These are phyloP conservation scores for Orbilia oligospora DNA, from an alignment of 2,329 filamentous ascomycete genomes.

Conservation along the genomic window DNA sequence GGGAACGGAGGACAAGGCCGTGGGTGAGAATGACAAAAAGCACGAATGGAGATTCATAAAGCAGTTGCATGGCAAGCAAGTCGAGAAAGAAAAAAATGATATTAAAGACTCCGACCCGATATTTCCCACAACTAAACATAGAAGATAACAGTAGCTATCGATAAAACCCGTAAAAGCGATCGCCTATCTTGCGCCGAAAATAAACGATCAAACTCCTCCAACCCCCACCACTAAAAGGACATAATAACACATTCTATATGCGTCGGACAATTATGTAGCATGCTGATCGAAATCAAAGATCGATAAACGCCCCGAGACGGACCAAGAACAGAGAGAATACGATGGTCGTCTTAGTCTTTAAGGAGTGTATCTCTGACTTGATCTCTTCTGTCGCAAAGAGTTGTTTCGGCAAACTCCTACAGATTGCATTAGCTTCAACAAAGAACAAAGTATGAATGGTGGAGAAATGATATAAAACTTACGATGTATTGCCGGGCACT, in stretches of 20 bases:
- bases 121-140: background rate
- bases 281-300: slow-evolving; percentile 1
- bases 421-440: background rate
- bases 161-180: slow-evolving; percentile 6
- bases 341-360: slow-evolving; percentile 34
- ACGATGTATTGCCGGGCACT: slow-evolving; percentile 57
- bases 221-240: background rate
- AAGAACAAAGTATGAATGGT: background rate
- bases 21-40: background rate
- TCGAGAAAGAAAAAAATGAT: background rate
- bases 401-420: slow-evolving; percentile 56
- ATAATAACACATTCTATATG: slow-evolving; percentile 19
- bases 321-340: slow-evolving; percentile 5
- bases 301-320: background rate
- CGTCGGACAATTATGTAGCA: slow-evolving; percentile 26
- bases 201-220: slow-evolving; percentile 10
- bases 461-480: background rate
- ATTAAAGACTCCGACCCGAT: background rate
- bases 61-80: background rate
- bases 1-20: background rate
- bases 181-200: slow-evolving; percentile 20
- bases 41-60: background rate
- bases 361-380: slow-evolving; percentile 47
- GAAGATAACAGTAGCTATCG: background rate
- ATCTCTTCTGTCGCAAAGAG: slow-evolving; percentile 54